A percentile compares a stretch with the other conserved stretches of the same genome.
Evolutionary conservation across 352 stramenopile species (phyloP).

Genomic region (Globisporangium polare): DNA sequence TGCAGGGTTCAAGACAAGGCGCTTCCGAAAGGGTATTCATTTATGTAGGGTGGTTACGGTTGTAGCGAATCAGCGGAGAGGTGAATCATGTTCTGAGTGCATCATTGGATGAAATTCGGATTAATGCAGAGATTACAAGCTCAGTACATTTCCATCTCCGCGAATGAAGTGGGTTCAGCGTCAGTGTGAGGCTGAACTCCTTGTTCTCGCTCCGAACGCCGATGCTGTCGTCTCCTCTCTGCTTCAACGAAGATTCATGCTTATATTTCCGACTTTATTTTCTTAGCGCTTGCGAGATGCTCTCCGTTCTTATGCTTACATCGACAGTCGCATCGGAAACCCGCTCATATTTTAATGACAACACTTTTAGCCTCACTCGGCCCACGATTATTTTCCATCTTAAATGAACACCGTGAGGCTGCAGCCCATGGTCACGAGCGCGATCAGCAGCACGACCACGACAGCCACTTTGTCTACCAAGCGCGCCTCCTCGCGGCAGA

Average conservation of each 20-base stretch:
- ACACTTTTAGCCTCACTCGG: too few relatives aligned
- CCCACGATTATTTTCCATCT: neutral
- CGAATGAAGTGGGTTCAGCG: neutral
- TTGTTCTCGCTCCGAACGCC: too few relatives aligned
- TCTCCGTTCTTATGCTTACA: too few relatives aligned
- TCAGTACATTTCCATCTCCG: neutral
- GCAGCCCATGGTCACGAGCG: constrained; percentile 40
- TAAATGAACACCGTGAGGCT: constrained; percentile 51
- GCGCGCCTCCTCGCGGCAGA: constrained; percentile 62
- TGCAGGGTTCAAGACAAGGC: neutral
- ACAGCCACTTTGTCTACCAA: constrained; percentile 38
- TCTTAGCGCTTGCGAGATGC: neutral
- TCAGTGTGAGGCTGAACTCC: too few relatives aligned
- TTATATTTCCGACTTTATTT: neutral
- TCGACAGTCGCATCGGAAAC: too few relatives aligned
- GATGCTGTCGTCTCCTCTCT: too few relatives aligned
- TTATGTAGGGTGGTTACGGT: neutral
- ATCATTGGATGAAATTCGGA: neutral
- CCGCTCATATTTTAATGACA: too few relatives aligned
- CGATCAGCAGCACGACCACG: constrained; percentile 38
- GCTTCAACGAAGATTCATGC: too few relatives aligned
- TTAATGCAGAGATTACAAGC: neutral
- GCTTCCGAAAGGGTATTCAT: neutral
- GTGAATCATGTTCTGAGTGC: neutral
- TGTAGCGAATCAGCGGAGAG: neutral